phyloP scores from a whole-genome alignment of 2,329 filamentous ascomycete species.

The Ascochyta viciae-villosae region DNA sequence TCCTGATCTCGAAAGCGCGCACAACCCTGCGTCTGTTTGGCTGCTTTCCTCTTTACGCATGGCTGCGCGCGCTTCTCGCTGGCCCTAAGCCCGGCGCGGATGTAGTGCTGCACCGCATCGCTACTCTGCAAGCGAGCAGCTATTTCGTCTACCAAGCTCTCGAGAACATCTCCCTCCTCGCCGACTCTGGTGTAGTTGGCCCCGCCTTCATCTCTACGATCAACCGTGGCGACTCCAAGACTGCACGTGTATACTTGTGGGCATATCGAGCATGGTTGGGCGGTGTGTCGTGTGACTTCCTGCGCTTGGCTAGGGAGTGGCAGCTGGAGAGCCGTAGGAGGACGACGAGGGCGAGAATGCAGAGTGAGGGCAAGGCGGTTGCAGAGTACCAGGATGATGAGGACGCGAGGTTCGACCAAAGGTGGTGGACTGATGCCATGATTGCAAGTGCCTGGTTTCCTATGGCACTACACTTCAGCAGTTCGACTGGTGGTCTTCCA shows the following conservation, averaged over 20 bases:
- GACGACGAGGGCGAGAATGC: conserved; percentile 35
- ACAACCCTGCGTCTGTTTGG: conserved; percentile 55
- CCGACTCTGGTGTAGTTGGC: conserved; percentile 51
- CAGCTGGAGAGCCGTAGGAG: conserved; percentile 50
- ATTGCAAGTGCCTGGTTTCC: conserved; percentile 54
- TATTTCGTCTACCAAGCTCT: conserved; percentile 55
- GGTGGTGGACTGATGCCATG: conserved; percentile 54
- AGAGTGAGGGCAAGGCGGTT: conserved; percentile 36
- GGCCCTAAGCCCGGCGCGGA: conserved; percentile 53
- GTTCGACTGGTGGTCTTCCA: conserved; percentile 48
- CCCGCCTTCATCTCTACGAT: conserved; percentile 44
- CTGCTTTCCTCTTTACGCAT: conserved; percentile 54
- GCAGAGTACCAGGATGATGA: conserved; percentile 47
- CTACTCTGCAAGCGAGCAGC: conserved; percentile 50
- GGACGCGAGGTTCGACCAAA: conserved; percentile 46
- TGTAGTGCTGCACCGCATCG: conserved; percentile 51
- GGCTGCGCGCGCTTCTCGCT: conserved; percentile 50
- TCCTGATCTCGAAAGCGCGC: conserved; percentile 51
- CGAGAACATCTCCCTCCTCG: conserved; percentile 54
- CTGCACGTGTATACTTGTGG: conserved; percentile 49
- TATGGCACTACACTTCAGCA: conserved; percentile 53
- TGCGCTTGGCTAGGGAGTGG: conserved; percentile 52
- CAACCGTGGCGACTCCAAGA: conserved; percentile 45
- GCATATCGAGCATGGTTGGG: conserved; percentile 54
- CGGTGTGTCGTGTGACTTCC: conserved; percentile 54